Percentiles rank a stretch among this genome's conserved stretches.
phyloP scores from a whole-genome alignment of 148 eudicot genomes.

The Rhododendron simsii region DNA sequence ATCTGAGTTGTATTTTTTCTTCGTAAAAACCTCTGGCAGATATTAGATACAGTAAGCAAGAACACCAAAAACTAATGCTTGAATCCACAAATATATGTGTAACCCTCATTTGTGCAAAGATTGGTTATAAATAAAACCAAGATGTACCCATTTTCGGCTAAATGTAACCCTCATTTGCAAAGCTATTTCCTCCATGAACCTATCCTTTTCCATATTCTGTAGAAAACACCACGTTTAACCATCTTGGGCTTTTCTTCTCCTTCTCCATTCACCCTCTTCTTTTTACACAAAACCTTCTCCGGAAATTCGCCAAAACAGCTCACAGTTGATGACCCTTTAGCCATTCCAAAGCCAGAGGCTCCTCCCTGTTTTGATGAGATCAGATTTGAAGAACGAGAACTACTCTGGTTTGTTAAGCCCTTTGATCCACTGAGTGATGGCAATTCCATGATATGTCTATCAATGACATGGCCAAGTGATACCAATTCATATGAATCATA shows the following conservation, averaged over 20 bases:
- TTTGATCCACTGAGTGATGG: conserved; percentile 41
- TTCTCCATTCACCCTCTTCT: neutral
- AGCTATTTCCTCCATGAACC: neutral
- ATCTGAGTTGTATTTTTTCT: too few species aligned
- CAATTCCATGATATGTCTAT: conserved; percentile 41
- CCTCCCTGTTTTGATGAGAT: neutral
- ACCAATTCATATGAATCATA: conserved; percentile 69
- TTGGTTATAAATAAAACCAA: neutral
- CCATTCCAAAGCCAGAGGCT: neutral
- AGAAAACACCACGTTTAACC: neutral
- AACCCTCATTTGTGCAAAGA: too few species aligned
- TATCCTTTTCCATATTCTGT: neutral
- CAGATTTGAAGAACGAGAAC: neutral
- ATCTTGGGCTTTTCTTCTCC: neutral
- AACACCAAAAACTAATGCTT: too few species aligned
- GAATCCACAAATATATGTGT: too few species aligned
- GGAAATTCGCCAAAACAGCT: neutral
- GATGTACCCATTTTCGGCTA: neutral
- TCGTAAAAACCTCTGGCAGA: too few species aligned
- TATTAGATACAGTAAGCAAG: neutral
- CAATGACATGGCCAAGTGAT: conserved; percentile 38
- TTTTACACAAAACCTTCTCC: neutral
- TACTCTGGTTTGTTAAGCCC: neutral
- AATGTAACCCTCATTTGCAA: neutral
- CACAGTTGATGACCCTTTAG: neutral